Conservation (phyloP, 192 early-diverging fungal genomes). For the Coemansia sp. region DNA sequence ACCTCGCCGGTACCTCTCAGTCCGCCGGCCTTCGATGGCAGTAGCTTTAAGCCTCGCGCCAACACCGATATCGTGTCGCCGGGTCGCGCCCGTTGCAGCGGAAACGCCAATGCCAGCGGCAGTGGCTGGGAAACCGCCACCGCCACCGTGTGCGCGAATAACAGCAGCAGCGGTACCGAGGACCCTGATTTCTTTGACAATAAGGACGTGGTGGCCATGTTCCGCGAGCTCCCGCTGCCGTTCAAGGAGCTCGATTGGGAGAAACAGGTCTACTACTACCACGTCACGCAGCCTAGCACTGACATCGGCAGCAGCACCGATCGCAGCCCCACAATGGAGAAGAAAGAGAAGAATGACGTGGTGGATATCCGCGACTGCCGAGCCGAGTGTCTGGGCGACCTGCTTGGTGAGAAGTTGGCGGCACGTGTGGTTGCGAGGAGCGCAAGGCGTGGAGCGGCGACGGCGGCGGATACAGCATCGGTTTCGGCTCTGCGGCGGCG, state of each 20-base stretch:
- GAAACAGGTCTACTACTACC: slow-evolving; percentile 50
- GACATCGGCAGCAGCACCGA: slow-evolving; percentile 5
- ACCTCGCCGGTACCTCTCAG: not conserved
- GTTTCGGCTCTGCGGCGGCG: not conserved
- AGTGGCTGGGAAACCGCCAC: not conserved
- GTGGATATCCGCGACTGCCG: slow-evolving; percentile 33
- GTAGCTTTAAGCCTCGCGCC: not conserved
- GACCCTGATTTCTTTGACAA: slow-evolving; percentile 37
- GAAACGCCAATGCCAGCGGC: not conserved
- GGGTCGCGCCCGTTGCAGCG: not conserved
- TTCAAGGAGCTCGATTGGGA: slow-evolving; percentile 50
- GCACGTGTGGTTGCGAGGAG: not conserved
- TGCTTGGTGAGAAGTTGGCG: slow-evolving; percentile 20
- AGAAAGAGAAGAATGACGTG: no score
- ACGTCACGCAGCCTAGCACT: slow-evolving; percentile 19
- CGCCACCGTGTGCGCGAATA: not conserved
- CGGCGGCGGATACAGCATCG: not conserved
- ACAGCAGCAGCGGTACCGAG: slow-evolving; percentile 1
- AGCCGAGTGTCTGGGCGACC: slow-evolving; percentile 24
- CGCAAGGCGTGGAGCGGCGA: not conserved
- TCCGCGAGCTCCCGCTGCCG: slow-evolving; percentile 37
- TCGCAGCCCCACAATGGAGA: slow-evolving; percentile 16
- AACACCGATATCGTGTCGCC: not conserved
- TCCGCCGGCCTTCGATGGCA: not conserved
- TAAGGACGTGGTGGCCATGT: slow-evolving; percentile 25